Conservation (phyloP, 805 yeast species). For the Sugiyamaella floridensis region DNA sequence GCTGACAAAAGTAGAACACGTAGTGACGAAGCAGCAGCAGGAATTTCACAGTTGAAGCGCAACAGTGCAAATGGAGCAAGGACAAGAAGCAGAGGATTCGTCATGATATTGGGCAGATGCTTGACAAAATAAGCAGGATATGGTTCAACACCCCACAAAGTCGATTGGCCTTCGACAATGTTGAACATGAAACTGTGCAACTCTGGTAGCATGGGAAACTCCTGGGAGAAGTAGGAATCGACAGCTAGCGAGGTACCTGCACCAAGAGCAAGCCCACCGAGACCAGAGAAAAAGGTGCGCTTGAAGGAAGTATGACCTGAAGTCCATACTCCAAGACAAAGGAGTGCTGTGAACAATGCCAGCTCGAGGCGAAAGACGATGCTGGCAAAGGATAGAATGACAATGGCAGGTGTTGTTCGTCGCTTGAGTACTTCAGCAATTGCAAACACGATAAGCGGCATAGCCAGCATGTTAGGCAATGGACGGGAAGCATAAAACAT, state of each 20-base stretch:
- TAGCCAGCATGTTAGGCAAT: constrained; percentile 72
- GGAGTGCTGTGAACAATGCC: constrained; percentile 32
- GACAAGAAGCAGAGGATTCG: constrained; percentile 30
- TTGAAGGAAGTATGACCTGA: constrained; percentile 34
- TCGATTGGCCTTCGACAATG: constrained; percentile 64
- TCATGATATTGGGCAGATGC: constrained; percentile 38
- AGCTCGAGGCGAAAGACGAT: constrained; percentile 70
- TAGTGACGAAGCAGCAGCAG: neutral
- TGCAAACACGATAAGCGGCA: constrained; percentile 63
- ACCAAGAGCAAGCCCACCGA: constrained; percentile 50
- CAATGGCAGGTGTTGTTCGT: constrained; percentile 41
- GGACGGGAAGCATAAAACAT: constrained; percentile 76
- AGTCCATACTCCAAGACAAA: constrained; percentile 31
- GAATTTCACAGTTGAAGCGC: constrained; percentile 25
- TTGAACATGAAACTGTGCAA: constrained; percentile 65
- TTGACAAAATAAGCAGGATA: constrained; percentile 55
- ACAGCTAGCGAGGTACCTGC: constrained; percentile 40
- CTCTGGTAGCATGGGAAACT: constrained; percentile 58
- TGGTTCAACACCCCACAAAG: constrained; percentile 84
- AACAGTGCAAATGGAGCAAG: constrained; percentile 41
- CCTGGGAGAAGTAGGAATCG: constrained; percentile 75
- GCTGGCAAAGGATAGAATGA: constrained; percentile 54
- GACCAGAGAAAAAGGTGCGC: constrained; percentile 33
- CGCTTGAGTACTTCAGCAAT: constrained; percentile 46
- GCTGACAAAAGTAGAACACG: neutral